A percentile compares a stretch with the other conserved stretches of the same genome.
These are phyloP conservation scores for Crassisporium funariophilum DNA, from an alignment of 768 basidiomycete species.

Conservation along the genomic window DNA sequence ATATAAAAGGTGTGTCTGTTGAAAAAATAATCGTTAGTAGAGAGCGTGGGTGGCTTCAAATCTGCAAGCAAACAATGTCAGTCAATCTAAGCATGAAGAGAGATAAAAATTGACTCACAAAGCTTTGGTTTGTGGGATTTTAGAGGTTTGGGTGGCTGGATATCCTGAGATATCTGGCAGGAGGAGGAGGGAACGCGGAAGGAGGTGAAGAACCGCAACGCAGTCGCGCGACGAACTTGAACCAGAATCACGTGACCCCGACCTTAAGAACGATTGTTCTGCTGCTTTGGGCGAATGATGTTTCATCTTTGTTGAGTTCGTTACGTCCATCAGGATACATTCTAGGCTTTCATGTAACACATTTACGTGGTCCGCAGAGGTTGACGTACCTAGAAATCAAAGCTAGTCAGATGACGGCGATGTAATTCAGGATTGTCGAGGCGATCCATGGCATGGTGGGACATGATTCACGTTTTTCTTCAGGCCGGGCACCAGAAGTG, in stretches of 20 bases:
- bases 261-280: not conserved
- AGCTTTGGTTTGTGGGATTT: constrained; percentile 16
- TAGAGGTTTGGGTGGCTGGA: constrained; percentile 14
- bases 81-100: not conserved
- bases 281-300: no score
- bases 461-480: no score
- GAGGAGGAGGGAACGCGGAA: constrained; percentile 23
- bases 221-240: constrained; percentile 26
- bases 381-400: no score
- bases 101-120: constrained; percentile 16
- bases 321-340: no score
- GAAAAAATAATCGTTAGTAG: constrained; percentile 45
- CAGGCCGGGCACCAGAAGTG: no score
- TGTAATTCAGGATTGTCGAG: no score
- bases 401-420: no score
- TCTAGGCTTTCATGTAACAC: no score
- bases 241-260: constrained; percentile 32
- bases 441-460: no score
- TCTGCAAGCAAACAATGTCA: constrained; percentile 12
- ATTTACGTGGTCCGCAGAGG: no score
- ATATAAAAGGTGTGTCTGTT: constrained; percentile 22
- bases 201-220: constrained; percentile 19
- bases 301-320: no score
- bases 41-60: constrained; percentile 39
- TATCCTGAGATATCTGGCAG: constrained; percentile 25